Conservation (phyloP, 2,329 filamentous ascomycete species). For the Biscogniauxia mediterranea region DNA sequence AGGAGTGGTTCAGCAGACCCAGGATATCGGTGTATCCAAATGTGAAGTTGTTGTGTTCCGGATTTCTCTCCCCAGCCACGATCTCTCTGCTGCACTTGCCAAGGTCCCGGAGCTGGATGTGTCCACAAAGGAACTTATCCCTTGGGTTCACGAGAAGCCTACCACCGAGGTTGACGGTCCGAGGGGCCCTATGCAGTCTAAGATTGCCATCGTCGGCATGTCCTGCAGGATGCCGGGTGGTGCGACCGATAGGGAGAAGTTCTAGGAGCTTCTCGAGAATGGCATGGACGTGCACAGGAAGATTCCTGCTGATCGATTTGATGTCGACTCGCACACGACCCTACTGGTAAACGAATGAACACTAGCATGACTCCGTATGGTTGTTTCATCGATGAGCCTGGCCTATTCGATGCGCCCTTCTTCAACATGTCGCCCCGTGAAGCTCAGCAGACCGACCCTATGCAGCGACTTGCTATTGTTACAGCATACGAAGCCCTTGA, state of each 20-base stretch:
- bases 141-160: constrained; percentile 17
- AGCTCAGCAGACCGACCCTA: constrained; percentile 18
- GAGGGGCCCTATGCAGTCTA: too few relatives aligned
- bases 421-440: constrained; percentile 23
- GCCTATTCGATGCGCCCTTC: constrained; percentile 22
- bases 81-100: constrained; percentile 26
- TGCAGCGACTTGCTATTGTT: constrained; percentile 21
- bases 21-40: constrained; percentile 11
- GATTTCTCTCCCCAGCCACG: constrained; percentile 26
- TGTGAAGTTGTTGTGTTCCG: constrained; percentile 29
- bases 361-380: constrained; percentile 21
- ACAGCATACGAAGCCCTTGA: constrained; percentile 25
- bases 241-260: constrained; percentile 34
- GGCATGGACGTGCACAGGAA: constrained; percentile 30
- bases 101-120: not conserved
- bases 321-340: constrained; percentile 24
- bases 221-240: constrained; percentile 30
- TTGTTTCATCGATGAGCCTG: constrained; percentile 22
- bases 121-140: constrained; percentile 17
- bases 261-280: constrained; percentile 31
- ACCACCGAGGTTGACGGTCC: too few relatives aligned
- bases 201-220: constrained; percentile 39
- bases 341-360: constrained; percentile 23
- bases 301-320: constrained; percentile 24
- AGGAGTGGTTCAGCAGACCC: constrained; percentile 20